phyloP scores from a whole-genome alignment of 805 yeast species.

The Kuraishia floccosa region DNA sequence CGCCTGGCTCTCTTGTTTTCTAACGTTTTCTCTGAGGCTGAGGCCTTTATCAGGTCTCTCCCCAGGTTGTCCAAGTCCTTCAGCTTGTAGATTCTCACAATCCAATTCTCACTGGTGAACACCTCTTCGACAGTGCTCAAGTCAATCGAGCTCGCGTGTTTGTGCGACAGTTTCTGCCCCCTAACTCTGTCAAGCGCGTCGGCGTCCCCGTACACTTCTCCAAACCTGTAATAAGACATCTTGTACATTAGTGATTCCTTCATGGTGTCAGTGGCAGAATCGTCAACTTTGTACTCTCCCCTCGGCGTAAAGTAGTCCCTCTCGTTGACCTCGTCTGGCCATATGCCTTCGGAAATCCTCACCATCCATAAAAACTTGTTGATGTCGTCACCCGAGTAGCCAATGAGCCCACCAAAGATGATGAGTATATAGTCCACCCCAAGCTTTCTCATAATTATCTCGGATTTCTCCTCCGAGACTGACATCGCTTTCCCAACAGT shows the following conservation, averaged over 20 bases:
- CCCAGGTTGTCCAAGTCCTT: conserved; percentile 85
- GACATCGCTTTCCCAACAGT: conserved; percentile 98
- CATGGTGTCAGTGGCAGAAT: conserved; percentile 75
- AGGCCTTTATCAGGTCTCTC: conserved; percentile 54
- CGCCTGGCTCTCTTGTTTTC: conserved; percentile 15
- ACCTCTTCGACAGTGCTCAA: conserved; percentile 85
- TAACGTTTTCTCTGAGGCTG: conserved; percentile 31
- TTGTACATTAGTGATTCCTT: conserved; percentile 86
- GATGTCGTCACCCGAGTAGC: conserved; percentile 92
- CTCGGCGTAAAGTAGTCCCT: conserved; percentile 69
- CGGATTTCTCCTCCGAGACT: conserved; percentile 77
- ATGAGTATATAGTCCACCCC: conserved; percentile 93
- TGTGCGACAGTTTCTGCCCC: conserved; percentile 39
- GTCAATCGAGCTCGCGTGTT: conserved; percentile 29
- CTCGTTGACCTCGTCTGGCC: conserved; percentile 98
- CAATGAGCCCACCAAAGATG: conserved; percentile 89
- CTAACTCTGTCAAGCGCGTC: conserved; percentile 81
- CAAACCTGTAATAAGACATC: conserved; percentile 82
- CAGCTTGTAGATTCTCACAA: conserved; percentile 87
- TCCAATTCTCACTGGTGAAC: conserved; percentile 92
- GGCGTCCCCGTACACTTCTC: conserved; percentile 52
- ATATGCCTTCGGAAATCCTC: conserved; percentile 94
- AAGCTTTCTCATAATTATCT: conserved; percentile 76
- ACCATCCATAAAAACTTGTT: conserved; percentile 99
- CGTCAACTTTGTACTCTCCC: conserved; percentile 87